Conservation (phyloP, 2,329 filamentous ascomycete species). For the Penicillium sp. region DNA sequence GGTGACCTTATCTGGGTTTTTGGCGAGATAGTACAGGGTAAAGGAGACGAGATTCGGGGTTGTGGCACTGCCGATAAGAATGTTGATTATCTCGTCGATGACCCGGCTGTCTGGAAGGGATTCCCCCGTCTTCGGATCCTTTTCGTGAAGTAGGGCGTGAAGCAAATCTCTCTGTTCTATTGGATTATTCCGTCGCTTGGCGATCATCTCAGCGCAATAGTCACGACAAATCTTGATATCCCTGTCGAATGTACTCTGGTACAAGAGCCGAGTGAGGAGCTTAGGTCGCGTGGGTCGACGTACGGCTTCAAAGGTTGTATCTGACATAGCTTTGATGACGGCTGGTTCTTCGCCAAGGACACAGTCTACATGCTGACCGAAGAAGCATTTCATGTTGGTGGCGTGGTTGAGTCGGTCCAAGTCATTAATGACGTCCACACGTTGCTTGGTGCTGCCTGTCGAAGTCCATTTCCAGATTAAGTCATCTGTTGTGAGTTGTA, state of each 20-base stretch:
- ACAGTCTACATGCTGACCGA: constrained; percentile 50
- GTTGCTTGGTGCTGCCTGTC: constrained; percentile 30
- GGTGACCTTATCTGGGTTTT: constrained; percentile 57
- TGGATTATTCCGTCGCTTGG: constrained; percentile 54
- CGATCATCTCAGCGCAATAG: constrained; percentile 57
- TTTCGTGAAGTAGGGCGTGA: constrained; percentile 56
- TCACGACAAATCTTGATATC: constrained; percentile 55
- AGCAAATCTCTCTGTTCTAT: constrained; percentile 60
- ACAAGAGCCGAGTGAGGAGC: constrained; percentile 53
- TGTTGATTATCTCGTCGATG: constrained; percentile 66
- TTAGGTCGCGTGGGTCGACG: constrained; percentile 53
- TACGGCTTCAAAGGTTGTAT: constrained; percentile 55
- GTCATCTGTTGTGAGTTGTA: constrained; percentile 51
- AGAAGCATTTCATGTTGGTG: constrained; percentile 51
- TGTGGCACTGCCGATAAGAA: constrained; percentile 66
- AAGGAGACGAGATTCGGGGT: constrained; percentile 67
- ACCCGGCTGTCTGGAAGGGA: constrained; percentile 58
- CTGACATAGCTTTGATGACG: constrained; percentile 55
- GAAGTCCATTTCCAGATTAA: constrained; percentile 52
- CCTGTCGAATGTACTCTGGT: constrained; percentile 53
- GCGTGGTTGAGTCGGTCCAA: constrained; percentile 56
- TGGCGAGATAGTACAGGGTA: constrained; percentile 62
- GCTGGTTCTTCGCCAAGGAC: constrained; percentile 49
- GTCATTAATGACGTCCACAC: constrained; percentile 49
- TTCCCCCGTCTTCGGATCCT: constrained; percentile 61